Evolutionary conservation across 805 yeast species (phyloP).

Genomic region (Metschnikowia drakensbergensis): DNA sequence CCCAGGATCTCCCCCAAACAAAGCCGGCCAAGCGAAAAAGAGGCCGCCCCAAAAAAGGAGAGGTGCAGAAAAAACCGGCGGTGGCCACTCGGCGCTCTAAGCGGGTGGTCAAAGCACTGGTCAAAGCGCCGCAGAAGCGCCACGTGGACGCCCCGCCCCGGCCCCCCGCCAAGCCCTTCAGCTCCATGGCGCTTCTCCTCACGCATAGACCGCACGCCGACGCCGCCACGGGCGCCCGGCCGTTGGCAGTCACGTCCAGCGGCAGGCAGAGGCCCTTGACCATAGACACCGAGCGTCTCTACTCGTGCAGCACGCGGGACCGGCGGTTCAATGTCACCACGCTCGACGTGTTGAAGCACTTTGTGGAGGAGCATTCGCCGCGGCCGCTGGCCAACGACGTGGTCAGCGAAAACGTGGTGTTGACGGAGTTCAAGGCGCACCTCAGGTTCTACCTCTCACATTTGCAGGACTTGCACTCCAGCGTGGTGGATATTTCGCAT

Average conservation of each 20-base stretch:
- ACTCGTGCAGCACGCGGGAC: conserved; percentile 20
- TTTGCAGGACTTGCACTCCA: conserved; percentile 33
- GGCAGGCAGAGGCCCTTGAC: conserved; percentile 28
- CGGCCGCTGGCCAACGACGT: conserved; percentile 11
- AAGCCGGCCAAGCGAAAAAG: conserved; percentile 12
- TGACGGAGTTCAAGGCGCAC: conserved; percentile 31
- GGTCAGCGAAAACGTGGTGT: conserved; percentile 23
- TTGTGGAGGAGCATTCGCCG: conserved; percentile 29
- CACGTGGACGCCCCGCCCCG: conserved; percentile 2
- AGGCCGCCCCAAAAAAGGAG: conserved; percentile 17
- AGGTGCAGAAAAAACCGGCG: conserved; percentile 9
- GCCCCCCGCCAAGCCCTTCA: conserved; percentile 10
- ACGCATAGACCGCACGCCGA: conserved; percentile 3
- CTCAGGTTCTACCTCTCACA: conserved; percentile 26
- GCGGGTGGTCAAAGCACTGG: conserved; percentile 15
- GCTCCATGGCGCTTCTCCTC: conserved; percentile 11
- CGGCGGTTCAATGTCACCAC: conserved; percentile 29
- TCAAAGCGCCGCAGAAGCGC: conserved; percentile 5
- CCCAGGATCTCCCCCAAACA: background rate
- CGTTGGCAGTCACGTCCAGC: conserved; percentile 16
- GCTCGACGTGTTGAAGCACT: conserved; percentile 35
- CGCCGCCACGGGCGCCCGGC: background rate
- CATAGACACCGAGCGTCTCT: conserved; percentile 29
- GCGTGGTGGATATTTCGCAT: conserved; percentile 28
- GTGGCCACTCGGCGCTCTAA: conserved; percentile 15